Evolutionary conservation across 192 early-diverging fungal species (phyloP).

Genomic region (Entophlyctis luteolus): DNA sequence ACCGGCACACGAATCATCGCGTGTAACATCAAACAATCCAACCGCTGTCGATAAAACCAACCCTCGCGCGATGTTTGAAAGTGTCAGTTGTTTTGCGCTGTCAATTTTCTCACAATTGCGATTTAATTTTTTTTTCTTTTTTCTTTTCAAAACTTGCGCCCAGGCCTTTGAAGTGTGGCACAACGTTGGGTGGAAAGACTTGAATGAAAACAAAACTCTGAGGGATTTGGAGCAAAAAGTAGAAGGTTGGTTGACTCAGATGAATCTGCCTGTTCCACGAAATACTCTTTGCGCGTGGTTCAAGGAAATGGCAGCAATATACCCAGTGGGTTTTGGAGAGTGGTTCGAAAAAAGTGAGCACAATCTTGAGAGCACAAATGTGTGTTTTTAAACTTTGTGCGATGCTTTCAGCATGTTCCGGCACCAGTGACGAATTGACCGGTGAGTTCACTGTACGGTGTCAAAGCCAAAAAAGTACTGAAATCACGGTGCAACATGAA

Average conservation of each 20-base stretch:
- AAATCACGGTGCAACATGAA: too few relatives aligned
- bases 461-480: too few relatives aligned
- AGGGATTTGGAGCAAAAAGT: background rate
- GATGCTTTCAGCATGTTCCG: background rate
- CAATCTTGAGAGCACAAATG: too few relatives aligned
- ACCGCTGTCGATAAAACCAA: too few relatives aligned
- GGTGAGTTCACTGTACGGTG: too few relatives aligned
- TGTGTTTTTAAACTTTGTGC: background rate
- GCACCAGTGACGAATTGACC: background rate
- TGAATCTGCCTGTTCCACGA: background rate
- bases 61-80: too few relatives aligned
- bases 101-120: too few relatives aligned
- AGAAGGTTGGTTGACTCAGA: conserved; percentile 9
- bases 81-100: too few relatives aligned
- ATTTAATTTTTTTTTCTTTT: conserved; percentile 2
- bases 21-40: too few relatives aligned
- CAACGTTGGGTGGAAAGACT: conserved; percentile 17
- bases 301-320: conserved; percentile 9
- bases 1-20: too few relatives aligned
- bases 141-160: background rate
- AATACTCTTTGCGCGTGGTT: conserved; percentile 2
- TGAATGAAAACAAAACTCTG: conserved; percentile 9
- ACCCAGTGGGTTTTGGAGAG: conserved; percentile 15
- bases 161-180: conserved; percentile 19
- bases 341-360: conserved; percentile 1